Evolutionary conservation across 805 yeast genomes (phyloP).

Genomic region (Zygosaccharomyces pseudorouxii): DNA sequence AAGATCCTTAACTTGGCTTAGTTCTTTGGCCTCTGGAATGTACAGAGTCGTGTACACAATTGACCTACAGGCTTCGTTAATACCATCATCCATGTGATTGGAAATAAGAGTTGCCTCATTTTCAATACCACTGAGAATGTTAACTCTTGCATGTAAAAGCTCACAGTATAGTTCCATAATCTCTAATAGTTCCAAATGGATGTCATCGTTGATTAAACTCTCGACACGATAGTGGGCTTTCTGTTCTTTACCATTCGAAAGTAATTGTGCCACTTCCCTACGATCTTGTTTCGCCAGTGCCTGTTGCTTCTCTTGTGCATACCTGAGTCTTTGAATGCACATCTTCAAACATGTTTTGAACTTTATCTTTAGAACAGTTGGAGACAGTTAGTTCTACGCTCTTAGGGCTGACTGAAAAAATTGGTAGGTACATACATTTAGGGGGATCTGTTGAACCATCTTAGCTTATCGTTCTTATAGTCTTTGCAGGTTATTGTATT

Average conservation of each 20-base stretch:
- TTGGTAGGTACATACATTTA: slow-evolving; percentile 15
- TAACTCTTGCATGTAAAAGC: slow-evolving; percentile 66
- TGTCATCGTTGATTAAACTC: slow-evolving; percentile 76
- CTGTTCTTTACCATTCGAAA: slow-evolving; percentile 66
- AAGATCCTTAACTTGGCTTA: slow-evolving; percentile 55
- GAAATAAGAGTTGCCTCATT: slow-evolving; percentile 33
- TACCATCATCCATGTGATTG: slow-evolving; percentile 39
- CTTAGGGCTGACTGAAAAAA: not conserved
- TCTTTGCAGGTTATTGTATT: not conserved
- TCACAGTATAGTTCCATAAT: slow-evolving; percentile 79
- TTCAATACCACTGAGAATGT: slow-evolving; percentile 46
- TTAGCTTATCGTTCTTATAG: not conserved
- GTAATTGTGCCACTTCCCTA: slow-evolving; percentile 62
- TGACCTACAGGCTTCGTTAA: slow-evolving; percentile 70
- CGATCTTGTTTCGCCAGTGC: slow-evolving; percentile 75
- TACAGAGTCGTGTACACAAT: slow-evolving; percentile 65
- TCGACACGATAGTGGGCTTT: slow-evolving; percentile 83
- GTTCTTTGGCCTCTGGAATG: slow-evolving; percentile 67
- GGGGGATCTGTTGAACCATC: slow-evolving; percentile 21
- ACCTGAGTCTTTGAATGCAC: slow-evolving; percentile 65
- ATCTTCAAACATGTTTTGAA: slow-evolving; percentile 44
- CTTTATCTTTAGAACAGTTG: slow-evolving; percentile 17
- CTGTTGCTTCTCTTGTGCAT: slow-evolving; percentile 67
- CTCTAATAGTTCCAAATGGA: slow-evolving; percentile 73
- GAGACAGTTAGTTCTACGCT: slow-evolving; percentile 5